Evolutionary conservation across 441 rosid species (phyloP), one percentile per base, ranked within the genome.

Genomic region (Manihot esculenta): DNA sequence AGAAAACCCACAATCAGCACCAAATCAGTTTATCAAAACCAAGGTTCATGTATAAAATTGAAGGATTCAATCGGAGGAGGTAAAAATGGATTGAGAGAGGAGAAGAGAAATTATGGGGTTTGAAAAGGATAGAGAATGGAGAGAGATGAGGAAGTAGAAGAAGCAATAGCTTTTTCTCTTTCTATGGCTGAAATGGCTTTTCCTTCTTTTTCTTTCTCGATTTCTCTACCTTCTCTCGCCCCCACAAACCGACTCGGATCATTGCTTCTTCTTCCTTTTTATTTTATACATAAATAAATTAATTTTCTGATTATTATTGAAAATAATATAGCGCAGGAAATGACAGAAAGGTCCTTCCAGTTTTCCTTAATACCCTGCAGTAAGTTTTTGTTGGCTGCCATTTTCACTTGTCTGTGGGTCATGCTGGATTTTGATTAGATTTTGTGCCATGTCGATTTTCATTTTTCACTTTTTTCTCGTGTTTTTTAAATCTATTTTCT

Each of bases 201-300:
- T 74, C 38, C 12, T 23, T 48, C 20, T 38, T 59, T 67, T 20
- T n/a, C 27, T 59, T 67, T 77, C 81, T 81, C 75, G 75, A 74
- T 77, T 81, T 78, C 79, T 77, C 78, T 74, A 72, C 81, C 76
- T 60, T 77, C 79, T 67, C 78, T 73, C 70, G 79, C 75, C 80
- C 84, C 82, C 82, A 77, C 83, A 74, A 71, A 66, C 85, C 79
- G 78, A 79, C 81, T 21, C 73, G 61, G 65, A 20, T 66, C 76
- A 75, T 71, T 81, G 76, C 82, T 48, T 56, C 54, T 49, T 67
- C 59, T 26, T 18, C 56, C 15, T 38, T 24, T 30, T 55, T 60
- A 12, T 1, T 50, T n/a, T 12, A 18, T 63, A 9, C 1, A 17
- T n/a, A 18, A 6, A 50, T 30, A 1, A 30, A 47, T 42, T 15